Base-by-base conservation (phyloP, 805 yeast genomes). In the Spathaspora hagerdaliae region DNA sequence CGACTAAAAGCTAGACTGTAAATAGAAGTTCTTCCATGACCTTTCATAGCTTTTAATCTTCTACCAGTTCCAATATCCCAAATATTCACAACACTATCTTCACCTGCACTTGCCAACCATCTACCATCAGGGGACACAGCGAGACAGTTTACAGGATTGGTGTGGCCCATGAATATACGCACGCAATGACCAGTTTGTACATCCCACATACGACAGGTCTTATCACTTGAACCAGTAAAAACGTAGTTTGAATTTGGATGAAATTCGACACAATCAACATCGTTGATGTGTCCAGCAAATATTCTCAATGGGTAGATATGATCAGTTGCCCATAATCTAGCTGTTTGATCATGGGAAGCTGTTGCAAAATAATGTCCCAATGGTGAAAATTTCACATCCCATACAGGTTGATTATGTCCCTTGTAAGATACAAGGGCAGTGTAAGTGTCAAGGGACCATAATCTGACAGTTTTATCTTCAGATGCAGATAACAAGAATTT, bases 141-240 rank as follows among this genome's bases (percentile, higher is more conserved):
- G 53, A 88, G 70, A 14, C 90, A 77, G 51, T 87, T 85, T 19
- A 94, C 79, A 1, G 97, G 85, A n/a, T 91, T 90, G 2, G 90
- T 81, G 58, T 91, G 97, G 1, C 97, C 97, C 64, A 89, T 80
- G 63, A 94, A 92, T 8, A 94, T 82, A 51, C 99, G 78, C 27
- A 91, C 97, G 36, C 95, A 82, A 52, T 82, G 83, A 35, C 99
- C 99, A 36, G 83, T 78, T 33, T 83, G 79, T 26, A 94, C 82
- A 64, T 94, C 99, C 99, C 99, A 94, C 97, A 94, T 91, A 51
- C 99, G 77, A 59, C 95, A 85, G 0, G 98, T 89, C 67, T 90
- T 89, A 67, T 94, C 99, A 51, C 91, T 81, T 6, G 96, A 88
- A 6, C 99, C 99, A 0, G 99, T 92, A 59, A 94, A 83, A 6